Base-by-base conservation (phyloP, 805 yeast species). In the Phaffomyces antillensis region DNA sequence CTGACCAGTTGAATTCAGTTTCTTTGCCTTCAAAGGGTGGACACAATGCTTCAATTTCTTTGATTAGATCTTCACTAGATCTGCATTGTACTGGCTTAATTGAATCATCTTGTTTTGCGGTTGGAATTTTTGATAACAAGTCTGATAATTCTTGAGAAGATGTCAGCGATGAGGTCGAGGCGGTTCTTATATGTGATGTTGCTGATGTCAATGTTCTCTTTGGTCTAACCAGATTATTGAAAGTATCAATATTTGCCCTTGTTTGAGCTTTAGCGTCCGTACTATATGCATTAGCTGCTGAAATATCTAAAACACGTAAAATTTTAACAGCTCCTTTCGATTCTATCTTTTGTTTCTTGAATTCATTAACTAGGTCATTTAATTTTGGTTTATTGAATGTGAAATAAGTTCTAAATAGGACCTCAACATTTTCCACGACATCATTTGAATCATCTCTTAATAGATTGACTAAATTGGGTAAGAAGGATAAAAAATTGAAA, bases 1-100 rank as follows among this genome's bases (percentile, higher is more conserved):
- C 53, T 20, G 69, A 64, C 99, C 99, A 93, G 59, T 93, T 93
- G 47, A 73, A 73, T 58, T 93, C 99, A 0, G 95, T 84, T 61
- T 93, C 99, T 55, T 83, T 70, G 71, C 83, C 84, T 9, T 71
- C 75, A 54, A 91, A 89, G 7, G 71, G 68, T 7, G 49, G 9
- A 23, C 60, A 43, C 7, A 66, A 39, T 5, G 44, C 37, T 30
- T 57, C 64, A 17, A 64, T 42, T 36, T 64, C 66, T 38, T 51
- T 54, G 11, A 41, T 30, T 15, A 68, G 26, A 8, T 60, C 60
- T 8, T 50, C 45, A 3, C 47, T 41, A 0, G 56, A 49, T 9
- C 44, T 16, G 1, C 52, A 24, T 1, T 24, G 4, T 0, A 53
- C 39, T 6, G 60, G 53, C 1, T 23, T 33, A 9, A 58, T 20